Evolutionary conservation across 2,329 filamentous ascomycete species (phyloP).

Genomic region (Colletotrichum salicis): DNA sequence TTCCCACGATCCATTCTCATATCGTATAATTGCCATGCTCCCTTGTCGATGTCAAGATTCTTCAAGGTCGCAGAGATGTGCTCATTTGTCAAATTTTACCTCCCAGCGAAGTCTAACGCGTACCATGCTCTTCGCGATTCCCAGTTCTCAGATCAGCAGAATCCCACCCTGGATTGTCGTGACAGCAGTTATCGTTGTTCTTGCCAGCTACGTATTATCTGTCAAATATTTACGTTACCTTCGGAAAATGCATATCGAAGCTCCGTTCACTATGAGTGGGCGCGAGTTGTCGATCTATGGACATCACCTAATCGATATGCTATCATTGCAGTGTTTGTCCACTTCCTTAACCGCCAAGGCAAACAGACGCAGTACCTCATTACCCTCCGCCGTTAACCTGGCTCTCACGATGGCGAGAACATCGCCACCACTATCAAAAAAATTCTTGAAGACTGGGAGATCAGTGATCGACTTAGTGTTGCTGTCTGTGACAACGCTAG

Average conservation of each 20-base stretch:
- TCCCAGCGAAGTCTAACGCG: not conserved
- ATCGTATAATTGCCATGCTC: not conserved
- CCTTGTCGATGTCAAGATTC: not conserved
- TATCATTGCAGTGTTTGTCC: too few species aligned
- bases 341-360: too few species aligned
- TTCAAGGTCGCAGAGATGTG: not conserved
- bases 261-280: not conserved
- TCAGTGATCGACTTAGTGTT: too few species aligned
- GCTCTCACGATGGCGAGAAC: too few species aligned
- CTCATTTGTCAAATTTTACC: not conserved
- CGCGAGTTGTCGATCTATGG: conserved; percentile 14
- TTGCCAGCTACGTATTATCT: not conserved
- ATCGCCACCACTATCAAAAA: too few species aligned
- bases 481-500: too few species aligned
- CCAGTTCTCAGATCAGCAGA: too few species aligned
- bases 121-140: not conserved
- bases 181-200: not conserved
- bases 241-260: not conserved
- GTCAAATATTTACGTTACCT: conserved; percentile 13
- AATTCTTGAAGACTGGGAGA: too few species aligned
- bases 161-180: not conserved
- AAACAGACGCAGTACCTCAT: too few species aligned
- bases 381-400: too few species aligned
- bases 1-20: not conserved
- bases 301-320: too few species aligned